phyloP scores from a whole-genome alignment of 2,329 filamentous ascomycete genomes.

The Ceratocystis albifundus region DNA sequence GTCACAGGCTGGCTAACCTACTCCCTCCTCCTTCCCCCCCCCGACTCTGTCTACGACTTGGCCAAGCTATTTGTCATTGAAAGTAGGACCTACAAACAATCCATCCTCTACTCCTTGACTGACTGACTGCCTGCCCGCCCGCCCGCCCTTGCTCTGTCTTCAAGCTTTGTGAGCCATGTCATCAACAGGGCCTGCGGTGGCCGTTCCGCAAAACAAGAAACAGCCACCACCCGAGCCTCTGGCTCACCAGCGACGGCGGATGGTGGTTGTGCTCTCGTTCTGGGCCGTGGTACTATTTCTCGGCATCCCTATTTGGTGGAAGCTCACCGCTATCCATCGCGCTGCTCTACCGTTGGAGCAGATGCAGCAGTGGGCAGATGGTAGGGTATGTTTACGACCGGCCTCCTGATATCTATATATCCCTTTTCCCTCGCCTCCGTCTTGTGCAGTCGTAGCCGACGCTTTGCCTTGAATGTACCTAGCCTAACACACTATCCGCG shows the following conservation, averaged over 20 bases:
- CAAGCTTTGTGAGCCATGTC: background rate
- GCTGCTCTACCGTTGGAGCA: conserved; percentile 69
- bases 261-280: conserved; percentile 71
- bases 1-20: background rate
- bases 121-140: too few species aligned
- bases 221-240: conserved; percentile 66
- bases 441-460: background rate
- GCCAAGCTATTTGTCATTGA: background rate
- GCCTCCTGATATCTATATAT: background rate
- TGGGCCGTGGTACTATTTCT: conserved; percentile 77
- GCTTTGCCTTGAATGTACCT: background rate
- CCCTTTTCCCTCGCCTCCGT: background rate
- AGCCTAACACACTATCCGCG: conserved; percentile 3
- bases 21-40: too few species aligned
- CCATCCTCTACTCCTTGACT: background rate
- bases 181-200: conserved; percentile 5
- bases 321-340: conserved; percentile 83
- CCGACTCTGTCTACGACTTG: background rate
- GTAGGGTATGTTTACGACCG: conserved; percentile 48
- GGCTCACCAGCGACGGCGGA: conserved; percentile 56
- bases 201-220: background rate
- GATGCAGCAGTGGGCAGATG: conserved; percentile 88
- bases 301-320: conserved; percentile 90
- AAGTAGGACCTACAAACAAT: background rate
- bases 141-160: too few species aligned